These are phyloP conservation scores for Metarhizium sp. DNA, from an alignment of 2,329 filamentous ascomycete genomes.

Conservation along the genomic window DNA sequence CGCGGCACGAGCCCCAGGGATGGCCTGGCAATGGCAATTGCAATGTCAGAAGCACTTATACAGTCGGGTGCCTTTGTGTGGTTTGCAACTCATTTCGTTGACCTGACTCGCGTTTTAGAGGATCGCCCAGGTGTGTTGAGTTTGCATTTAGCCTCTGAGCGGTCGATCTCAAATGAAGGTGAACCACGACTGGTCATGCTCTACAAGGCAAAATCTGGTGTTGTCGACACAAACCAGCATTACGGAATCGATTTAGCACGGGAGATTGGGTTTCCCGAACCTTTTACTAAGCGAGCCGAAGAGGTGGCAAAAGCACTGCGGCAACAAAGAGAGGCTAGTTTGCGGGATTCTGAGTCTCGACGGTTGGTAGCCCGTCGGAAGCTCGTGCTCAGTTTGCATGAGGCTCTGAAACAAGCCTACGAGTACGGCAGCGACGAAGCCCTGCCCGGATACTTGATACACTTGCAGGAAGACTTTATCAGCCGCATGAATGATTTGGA, in stretches of 20 bases:
- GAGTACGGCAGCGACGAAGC: constrained; percentile 53
- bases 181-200: constrained; percentile 68
- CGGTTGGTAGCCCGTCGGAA: constrained; percentile 57
- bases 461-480: constrained; percentile 62
- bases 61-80: constrained; percentile 72
- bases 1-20: constrained; percentile 84
- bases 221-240: constrained; percentile 53
- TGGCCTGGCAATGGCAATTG: constrained; percentile 79
- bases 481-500: constrained; percentile 60
- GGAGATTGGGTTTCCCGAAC: constrained; percentile 60
- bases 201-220: constrained; percentile 71
- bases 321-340: constrained; percentile 45
- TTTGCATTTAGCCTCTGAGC: constrained; percentile 68
- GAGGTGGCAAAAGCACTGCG: constrained; percentile 54
- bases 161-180: constrained; percentile 38
- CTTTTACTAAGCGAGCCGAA: constrained; percentile 60
- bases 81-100: constrained; percentile 90
- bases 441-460: constrained; percentile 31
- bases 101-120: constrained; percentile 66
- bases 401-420: constrained; percentile 60
- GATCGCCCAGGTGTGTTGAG: constrained; percentile 74
- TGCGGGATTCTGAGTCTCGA: constrained; percentile 47
- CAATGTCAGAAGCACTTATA: constrained; percentile 81
- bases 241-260: constrained; percentile 81
- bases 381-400: constrained; percentile 62